Evolutionary conservation across 192 early-diverging fungal genomes (phyloP), one percentile per base, ranked within the genome.

Genomic region (Coemansia guatemalensis): DNA sequence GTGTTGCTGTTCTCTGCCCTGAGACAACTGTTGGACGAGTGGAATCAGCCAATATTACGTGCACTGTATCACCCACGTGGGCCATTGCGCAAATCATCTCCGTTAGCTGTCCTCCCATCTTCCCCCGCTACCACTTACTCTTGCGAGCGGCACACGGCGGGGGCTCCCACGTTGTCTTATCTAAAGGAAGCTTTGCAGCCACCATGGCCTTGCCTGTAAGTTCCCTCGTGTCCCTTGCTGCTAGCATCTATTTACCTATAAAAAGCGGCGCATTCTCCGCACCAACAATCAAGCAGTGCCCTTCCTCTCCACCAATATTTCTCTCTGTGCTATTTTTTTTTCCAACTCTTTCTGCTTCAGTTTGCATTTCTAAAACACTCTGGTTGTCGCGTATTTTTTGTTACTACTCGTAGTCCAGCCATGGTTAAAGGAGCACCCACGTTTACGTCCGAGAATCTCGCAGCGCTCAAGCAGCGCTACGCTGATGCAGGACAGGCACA

Each of bases 401-500:
- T 39, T 32, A 32, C 30, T 32, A 53, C 49, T 30, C 17, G 50
- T 48, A 26, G 50, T 29, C 30, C 32, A 33, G 65, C 47, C 27
- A 80, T 80, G 77, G 77, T 74, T 56, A 61, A 74, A 56, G 53
- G 68, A 61, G 71, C 73, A 20, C 70, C 75, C 1, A 71, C 72
- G 49, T 80, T 80, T 56, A 73, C 77, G n/a, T 66, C 77, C 5
- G 77, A 74, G 53, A 62, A 55, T 58, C 77, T 80, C 26, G 72
- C 53, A 2, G 62, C 77, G 1, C 79, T 93, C 22, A 84, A 85
- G 68, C 80, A 83, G 24, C 74, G 78, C 50, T 95, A 87, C 75
- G 71, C 79, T 21, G 85, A 63, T 6, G 90, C 90, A 52, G 89
- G 87, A 4, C 96, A 98, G 83, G 89, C 77, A 30, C 96, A 98